Evolutionary conservation across 2,329 filamentous ascomycete species (phyloP).

Genomic region (Xylariaceae sp.): DNA sequence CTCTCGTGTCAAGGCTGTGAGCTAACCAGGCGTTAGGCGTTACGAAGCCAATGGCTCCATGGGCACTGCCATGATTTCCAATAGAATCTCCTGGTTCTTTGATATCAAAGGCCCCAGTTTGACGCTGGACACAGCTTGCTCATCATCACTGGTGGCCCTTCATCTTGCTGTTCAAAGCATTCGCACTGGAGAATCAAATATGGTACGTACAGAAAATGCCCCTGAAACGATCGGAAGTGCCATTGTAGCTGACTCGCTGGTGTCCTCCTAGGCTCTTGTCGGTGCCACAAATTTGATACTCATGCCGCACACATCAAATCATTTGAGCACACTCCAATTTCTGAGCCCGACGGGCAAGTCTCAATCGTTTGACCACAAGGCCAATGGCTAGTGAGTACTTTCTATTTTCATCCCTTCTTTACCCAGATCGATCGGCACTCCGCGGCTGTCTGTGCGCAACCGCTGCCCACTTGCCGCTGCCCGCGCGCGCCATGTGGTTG

Average conservation of each 20-base stretch:
- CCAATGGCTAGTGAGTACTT: conserved; percentile 20
- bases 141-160: conserved; percentile 33
- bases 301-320: conserved; percentile 26
- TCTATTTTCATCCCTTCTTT: no score
- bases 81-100: conserved; percentile 34
- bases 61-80: conserved; percentile 30
- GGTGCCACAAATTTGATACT: conserved; percentile 25
- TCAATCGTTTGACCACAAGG: conserved; percentile 24
- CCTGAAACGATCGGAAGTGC: no score
- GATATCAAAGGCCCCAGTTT: conserved; percentile 35
- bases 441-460: no score
- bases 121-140: conserved; percentile 41
- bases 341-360: conserved; percentile 23
- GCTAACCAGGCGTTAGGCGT: conserved; percentile 11
- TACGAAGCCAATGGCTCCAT: conserved; percentile 25
- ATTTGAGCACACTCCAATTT: conserved; percentile 24
- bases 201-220: conserved; percentile 11
- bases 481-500: no score
- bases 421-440: no score
- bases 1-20: conserved; percentile 14
- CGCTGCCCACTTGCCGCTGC: no score
- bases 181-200: conserved; percentile 28
- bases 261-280: conserved; percentile 17
- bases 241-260: no score
- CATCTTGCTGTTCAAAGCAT: conserved; percentile 35